Evolutionary conservation across 2,329 filamentous ascomycete genomes (phyloP).

Genomic region (Orbilia javanica): DNA sequence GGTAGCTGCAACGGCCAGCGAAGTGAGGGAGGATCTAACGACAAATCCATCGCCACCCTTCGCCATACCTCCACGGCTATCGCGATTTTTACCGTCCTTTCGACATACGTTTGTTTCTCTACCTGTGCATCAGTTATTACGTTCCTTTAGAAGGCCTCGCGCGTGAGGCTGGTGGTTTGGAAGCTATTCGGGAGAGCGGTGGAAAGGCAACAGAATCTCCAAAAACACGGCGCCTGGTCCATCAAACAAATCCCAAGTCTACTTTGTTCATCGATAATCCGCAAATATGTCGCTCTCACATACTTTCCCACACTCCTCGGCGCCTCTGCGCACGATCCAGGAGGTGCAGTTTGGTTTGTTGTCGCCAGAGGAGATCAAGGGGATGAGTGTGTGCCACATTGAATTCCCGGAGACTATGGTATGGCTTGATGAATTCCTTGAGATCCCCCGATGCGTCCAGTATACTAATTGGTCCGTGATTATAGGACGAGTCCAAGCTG

Average conservation of each 20-base stretch:
- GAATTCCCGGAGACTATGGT: slow-evolving; percentile 98
- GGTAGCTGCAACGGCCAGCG: slow-evolving; percentile 4
- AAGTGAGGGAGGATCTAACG: slow-evolving; percentile 30
- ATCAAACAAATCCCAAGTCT: slow-evolving; percentile 7
- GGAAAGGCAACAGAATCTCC: slow-evolving; percentile 22
- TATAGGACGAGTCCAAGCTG: slow-evolving; percentile 83
- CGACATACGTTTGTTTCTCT: slow-evolving; percentile 13
- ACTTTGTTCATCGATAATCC: slow-evolving; percentile 38
- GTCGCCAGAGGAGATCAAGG: slow-evolving; percentile 98
- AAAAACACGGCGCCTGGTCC: slow-evolving; percentile 19
- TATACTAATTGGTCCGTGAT: slow-evolving; percentile 12
- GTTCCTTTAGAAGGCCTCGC: slow-evolving; percentile 13
- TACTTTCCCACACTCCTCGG: slow-evolving; percentile 89
- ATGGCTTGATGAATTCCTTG: slow-evolving; percentile 61
- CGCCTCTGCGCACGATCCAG: slow-evolving; percentile 95
- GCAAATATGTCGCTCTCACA: slow-evolving; percentile 85
- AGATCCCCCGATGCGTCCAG: background rate
- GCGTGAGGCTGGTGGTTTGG: slow-evolving; percentile 20
- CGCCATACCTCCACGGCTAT: slow-evolving; percentile 19
- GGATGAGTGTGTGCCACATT: slow-evolving; percentile 96
- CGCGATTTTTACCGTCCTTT: slow-evolving; percentile 50
- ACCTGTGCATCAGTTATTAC: slow-evolving; percentile 13
- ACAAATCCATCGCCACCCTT: slow-evolving; percentile 35
- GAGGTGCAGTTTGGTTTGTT: slow-evolving; percentile 99
- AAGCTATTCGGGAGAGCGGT: slow-evolving; percentile 32